Conservation (phyloP, 345 rosid genomes). For the Eucalyptus curtisii region DNA sequence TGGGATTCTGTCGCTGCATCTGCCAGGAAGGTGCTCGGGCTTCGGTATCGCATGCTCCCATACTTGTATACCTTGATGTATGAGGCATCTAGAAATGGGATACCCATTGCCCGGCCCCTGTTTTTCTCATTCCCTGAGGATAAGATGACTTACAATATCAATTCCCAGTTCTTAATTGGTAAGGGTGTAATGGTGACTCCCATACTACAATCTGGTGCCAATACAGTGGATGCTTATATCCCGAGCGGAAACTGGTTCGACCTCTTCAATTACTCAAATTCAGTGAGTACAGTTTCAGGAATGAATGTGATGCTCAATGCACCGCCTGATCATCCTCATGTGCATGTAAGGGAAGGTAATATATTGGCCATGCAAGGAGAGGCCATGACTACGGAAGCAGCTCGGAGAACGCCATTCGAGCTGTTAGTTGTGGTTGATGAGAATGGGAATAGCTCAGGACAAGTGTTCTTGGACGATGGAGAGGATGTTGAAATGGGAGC, state of each 20-base stretch:
- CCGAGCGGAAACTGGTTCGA: conserved; percentile 66
- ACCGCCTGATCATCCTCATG: conserved; percentile 40
- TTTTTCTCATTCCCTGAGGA: conserved; percentile 68
- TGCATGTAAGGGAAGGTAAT: conserved; percentile 55
- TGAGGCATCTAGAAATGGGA: conserved; percentile 41
- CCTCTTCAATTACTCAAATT: conserved; percentile 45
- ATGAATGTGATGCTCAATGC: conserved; percentile 26
- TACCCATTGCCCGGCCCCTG: conserved; percentile 67
- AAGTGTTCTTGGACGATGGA: conserved; percentile 55
- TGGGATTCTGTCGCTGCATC: conserved; percentile 74
- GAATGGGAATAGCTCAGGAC: conserved; percentile 27
- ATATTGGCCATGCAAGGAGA: conserved; percentile 68
- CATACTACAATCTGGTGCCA: conserved; percentile 14
- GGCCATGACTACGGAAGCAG: conserved; percentile 45
- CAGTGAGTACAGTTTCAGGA: conserved; percentile 17
- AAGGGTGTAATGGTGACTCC: conserved; percentile 58
- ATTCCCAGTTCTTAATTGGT: conserved; percentile 47
- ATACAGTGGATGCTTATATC: conserved; percentile 40
- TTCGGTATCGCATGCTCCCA: conserved; percentile 60
- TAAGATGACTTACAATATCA: conserved; percentile 28
- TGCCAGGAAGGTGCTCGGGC: conserved; percentile 56
- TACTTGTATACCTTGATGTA: conserved; percentile 63
- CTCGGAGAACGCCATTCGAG: conserved; percentile 36
- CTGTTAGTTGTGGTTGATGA: conserved; percentile 34
- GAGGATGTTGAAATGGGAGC: conserved; percentile 45